phyloP scores from a whole-genome alignment of 2,329 filamentous ascomycete species.

The Colletotrichum sansevieriae region DNA sequence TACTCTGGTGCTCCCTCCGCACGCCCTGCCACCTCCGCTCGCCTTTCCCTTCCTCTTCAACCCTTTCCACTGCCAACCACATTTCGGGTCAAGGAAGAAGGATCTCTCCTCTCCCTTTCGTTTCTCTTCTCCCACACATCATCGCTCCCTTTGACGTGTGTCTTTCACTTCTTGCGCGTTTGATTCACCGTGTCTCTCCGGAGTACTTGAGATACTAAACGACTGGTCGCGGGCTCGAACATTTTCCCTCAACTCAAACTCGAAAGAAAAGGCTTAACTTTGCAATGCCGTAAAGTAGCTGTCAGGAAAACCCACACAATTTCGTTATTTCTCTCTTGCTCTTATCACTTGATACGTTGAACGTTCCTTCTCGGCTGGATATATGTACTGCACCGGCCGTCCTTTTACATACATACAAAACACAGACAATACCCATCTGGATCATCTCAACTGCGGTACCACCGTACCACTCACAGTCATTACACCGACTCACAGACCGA shows the following conservation, averaged over 20 bases:
- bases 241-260: slow-evolving; percentile 13
- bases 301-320: slow-evolving; percentile 6
- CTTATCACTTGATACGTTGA: slow-evolving; percentile 37
- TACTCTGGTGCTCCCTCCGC: slow-evolving; percentile 33
- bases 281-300: too few species aligned
- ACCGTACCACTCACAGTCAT: slow-evolving; percentile 35
- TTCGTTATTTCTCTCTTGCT: background rate
- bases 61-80: slow-evolving; percentile 23
- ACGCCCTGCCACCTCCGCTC: slow-evolving; percentile 1
- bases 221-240: slow-evolving; percentile 38
- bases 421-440: background rate
- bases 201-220: slow-evolving; percentile 25
- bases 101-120: slow-evolving; percentile 6
- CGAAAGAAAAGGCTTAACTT: background rate
- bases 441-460: slow-evolving; percentile 22
- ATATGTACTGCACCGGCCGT: slow-evolving; percentile 24
- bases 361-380: slow-evolving; percentile 35
- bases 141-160: slow-evolving; percentile 35
- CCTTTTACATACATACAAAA: slow-evolving; percentile 15
- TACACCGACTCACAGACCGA: slow-evolving; percentile 30
- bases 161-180: slow-evolving; percentile 30
- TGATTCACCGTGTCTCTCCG: slow-evolving; percentile 8
- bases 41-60: slow-evolving; percentile 22
- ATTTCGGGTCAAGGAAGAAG: slow-evolving; percentile 27
- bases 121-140: slow-evolving; percentile 10